These are phyloP conservation scores for Rhynchospora tenuis DNA, from an alignment of 176 grass and related monocot genomes.

Conservation along the genomic window DNA sequence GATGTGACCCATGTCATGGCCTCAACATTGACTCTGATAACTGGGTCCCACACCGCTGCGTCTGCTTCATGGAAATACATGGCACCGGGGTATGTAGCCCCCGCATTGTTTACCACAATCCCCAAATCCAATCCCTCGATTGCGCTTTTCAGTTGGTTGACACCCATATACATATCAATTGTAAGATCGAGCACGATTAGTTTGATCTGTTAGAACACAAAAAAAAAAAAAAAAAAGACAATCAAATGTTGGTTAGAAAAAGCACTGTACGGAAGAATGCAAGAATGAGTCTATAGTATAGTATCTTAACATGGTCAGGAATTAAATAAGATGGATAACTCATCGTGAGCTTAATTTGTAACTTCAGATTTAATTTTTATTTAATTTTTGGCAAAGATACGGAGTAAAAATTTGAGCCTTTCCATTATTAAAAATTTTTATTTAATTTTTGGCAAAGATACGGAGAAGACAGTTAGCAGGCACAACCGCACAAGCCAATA, in stretches of 20 bases:
- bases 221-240: neutral
- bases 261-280: neutral
- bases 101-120: conserved; percentile 35
- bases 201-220: conserved; percentile 9
- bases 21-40: conserved; percentile 37
- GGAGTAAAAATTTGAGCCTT: no score
- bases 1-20: conserved; percentile 29
- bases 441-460: no score
- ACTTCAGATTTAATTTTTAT: no score
- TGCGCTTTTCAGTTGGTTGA: neutral
- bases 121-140: conserved; percentile 35
- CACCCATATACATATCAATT: neutral
- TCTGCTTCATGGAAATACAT: conserved; percentile 38
- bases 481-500: neutral
- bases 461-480: neutral
- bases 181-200: conserved; percentile 32
- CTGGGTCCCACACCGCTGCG: conserved; percentile 8
- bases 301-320: no score
- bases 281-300: no score
- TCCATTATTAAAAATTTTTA: no score
- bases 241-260: neutral
- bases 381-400: no score
- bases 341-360: no score
- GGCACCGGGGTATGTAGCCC: conserved; percentile 31
- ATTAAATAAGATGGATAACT: no score